Evolutionary conservation across 2,329 filamentous ascomycete genomes (phyloP), one percentile per base, ranked within the genome.

Genomic region (Colletotrichum destructivum): DNA sequence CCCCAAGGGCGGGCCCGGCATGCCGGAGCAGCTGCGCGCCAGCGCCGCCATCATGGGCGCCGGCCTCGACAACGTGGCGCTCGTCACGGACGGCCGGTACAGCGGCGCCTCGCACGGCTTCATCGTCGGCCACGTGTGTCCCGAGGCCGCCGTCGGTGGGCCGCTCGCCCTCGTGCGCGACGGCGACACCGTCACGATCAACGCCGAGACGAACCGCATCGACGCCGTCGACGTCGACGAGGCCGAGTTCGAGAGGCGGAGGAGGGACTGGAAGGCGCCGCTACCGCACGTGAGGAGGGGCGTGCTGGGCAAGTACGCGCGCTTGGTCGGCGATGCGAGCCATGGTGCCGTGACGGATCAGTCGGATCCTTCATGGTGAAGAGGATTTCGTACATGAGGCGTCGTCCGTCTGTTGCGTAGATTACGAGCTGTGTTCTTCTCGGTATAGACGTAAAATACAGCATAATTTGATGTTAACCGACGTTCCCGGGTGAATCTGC

Each of bases 1-100:
- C 0, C 96, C 96, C 15, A 95, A 94, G 79, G 96, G 96, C 73
- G 96, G 96, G 0, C 96, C 96, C 0, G 96, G 96, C 54, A 98
- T 98, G 96, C 96, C 95, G 2, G 96, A 98, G 83, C 95, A 98
- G 82, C 88, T 98, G 55, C 94, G 93, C 80, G 94, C 96, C 13
- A 93, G 90, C 70, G 95, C 95, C 0, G 94, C 95, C 21, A 94
- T 98, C 75, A 98, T 98, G 93, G 96, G 96, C 60, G 96, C 96
- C 0, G 93, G 93, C 15, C 86, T 98, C 63, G 94, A 87, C 63
- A 97, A 98, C 77, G 90, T 98, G 11, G 95, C 96, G 0, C 88
- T 98, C 16, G 94, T 98, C 60, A 98, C 96, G 0, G 96, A 98
- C 79, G 96, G 96, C 0, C 86, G 96, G 56, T 98, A 98, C 81